Evolutionary conservation across 805 yeast genomes (phyloP), one percentile per base, ranked within the genome.

Genomic region (Kregervanrija delftensis): DNA sequence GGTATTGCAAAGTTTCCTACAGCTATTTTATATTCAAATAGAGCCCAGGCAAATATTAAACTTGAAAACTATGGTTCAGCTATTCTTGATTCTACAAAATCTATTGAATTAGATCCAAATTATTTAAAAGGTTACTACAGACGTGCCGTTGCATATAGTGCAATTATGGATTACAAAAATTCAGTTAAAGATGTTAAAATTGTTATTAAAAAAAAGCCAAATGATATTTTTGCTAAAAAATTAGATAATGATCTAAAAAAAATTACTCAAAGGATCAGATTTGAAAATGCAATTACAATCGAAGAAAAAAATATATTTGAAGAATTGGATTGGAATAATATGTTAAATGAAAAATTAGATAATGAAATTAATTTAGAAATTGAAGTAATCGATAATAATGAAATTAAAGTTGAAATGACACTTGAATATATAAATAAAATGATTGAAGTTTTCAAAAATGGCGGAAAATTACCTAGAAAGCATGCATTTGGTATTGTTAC

Each of bases 1-100:
- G 97, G 96, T 8, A 83, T 91, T 33, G 82, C 28, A 22, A 72
- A 30, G 14, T 30, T 9, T 34, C 46, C 81, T 42, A 33, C 49
- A 15, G 77, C 86, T 2, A 73, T 81, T 31, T 79, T 83, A 50
- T 87, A 71, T 59, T 82, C 96, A 9, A 91, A 91, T 64, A 73
- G 96, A 51, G 96, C 98, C 0, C 89, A 88, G 60, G 96, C 88
- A 1, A 83, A 89, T 53, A 79, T 91, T 58, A 86, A 88, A 56
- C 63, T 81, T 45, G 99, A 91, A 61, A 83, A 82, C 55, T 90
- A 83, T 61, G 98, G 96, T 3, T 71, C 78, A 43, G 95, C 96
- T 1, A 74, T 90, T 2, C 68, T 63, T n/a, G 96, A 90, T 61
- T 81, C 95, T 54, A 76, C 81, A 32, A 65, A 67, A 37, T 86